A percentile compares a stretch with the other conserved stretches of the same genome.
Evolutionary conservation across 2,329 filamentous ascomycete species (phyloP).

Genomic region (Dactylonectria macrodidyma): DNA sequence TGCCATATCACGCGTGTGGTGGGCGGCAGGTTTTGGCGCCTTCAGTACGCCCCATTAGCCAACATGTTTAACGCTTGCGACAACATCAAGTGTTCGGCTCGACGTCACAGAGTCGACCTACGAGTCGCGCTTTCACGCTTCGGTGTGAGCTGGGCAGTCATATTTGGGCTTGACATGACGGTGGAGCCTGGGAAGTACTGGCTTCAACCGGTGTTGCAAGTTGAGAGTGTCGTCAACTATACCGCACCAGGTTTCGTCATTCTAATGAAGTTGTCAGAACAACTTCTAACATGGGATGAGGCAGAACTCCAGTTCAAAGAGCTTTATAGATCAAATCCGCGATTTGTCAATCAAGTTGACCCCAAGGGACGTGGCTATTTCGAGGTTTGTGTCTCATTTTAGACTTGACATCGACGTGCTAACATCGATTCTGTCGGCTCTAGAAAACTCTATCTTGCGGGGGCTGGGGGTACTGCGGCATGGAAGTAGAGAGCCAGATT

Average conservation of each 20-base stretch:
- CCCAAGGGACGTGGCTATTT: neutral
- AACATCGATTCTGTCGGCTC: neutral
- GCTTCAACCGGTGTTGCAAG: conserved; percentile 16
- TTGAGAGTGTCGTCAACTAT: conserved; percentile 6
- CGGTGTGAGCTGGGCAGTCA: neutral
- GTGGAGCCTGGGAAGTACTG: conserved; percentile 14
- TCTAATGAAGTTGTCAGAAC: rapidly evolving
- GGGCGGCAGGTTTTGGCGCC: conserved; percentile 18
- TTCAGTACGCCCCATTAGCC: conserved; percentile 17
- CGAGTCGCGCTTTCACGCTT: neutral
- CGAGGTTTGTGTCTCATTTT: conserved; percentile 4
- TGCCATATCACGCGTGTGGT: neutral
- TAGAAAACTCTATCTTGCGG: conserved; percentile 1
- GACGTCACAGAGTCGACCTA: conserved; percentile 12
- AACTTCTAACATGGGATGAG: neutral
- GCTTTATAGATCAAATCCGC: neutral
- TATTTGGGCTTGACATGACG: neutral
- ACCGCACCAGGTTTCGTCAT: conserved; percentile 9
- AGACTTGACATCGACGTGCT: neutral
- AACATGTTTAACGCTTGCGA: conserved; percentile 10
- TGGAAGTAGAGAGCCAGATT: neutral
- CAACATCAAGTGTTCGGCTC: neutral
- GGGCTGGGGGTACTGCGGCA: neutral
- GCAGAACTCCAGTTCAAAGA: neutral
- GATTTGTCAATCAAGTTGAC: conserved; percentile 17